Evolutionary conservation across 2,329 filamentous ascomycete species (phyloP), one percentile per base, ranked within the genome.

Genomic region (Fusarium mangiferae): DNA sequence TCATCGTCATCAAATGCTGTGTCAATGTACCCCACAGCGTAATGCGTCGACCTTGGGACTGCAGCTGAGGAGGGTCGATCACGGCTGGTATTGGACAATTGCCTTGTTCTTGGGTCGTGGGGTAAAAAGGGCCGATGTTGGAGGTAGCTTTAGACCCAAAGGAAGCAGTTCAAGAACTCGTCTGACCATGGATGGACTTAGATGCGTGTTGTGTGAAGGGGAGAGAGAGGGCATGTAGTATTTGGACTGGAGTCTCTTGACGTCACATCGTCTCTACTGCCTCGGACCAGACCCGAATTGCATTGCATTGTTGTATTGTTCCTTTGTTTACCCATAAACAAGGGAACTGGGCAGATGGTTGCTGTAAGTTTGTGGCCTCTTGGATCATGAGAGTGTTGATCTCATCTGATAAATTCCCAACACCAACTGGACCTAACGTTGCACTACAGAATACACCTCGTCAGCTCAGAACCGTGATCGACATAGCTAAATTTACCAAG

Each of bases 81-180:
- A 41, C 17, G 18, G 6, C 24, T 44, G 35, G 46, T 44, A 73
- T 68, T 73, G 70, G 70, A 70, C 59, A 65, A 60, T 61, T 55
- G n/a, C 20, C 72, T 52, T 1, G 18, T 36, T 36, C 49, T 63
- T 65, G 62, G 46, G 45, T 62, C 72, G 51, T 69, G 72, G 72
- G 72, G 72, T 70, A 75, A 75, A 75, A 75, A 75, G 72, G 72
- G 72, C 72, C 72, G 72, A 75, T 73, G 66, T 41, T 68, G 24
- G 39, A 49, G 24, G 33, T 24, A 56, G 48, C 48, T 57, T 52
- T 36, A 58, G 44, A 36, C 45, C 49, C 46, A 48, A 39, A 30
- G 26, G 49, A 60, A 60, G 42, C 42, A 26, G 42, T 22, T 52
- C 36, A 24, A 26, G 26, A 41, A 41, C 52, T 61, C 55, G 55